phyloP scores from a whole-genome alignment of 495 filamentous ascomycete species.

The Penicillium daleae region DNA sequence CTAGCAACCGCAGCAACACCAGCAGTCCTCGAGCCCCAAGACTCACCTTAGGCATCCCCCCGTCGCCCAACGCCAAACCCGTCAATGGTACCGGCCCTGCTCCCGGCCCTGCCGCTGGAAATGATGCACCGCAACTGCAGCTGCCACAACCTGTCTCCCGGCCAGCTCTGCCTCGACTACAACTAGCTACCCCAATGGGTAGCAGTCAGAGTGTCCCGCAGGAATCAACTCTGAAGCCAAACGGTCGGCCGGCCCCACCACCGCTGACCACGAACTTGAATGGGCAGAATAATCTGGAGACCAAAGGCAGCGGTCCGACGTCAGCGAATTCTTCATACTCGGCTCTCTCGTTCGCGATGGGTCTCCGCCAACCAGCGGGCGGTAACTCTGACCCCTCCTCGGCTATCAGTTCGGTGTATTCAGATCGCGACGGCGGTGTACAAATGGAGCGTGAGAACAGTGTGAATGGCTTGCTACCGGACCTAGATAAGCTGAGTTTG shows the following conservation, averaged over 20 bases:
- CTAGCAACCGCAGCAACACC: constrained; percentile 66
- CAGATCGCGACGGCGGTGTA: constrained; percentile 67
- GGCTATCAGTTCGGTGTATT: constrained; percentile 82
- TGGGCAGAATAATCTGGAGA: constrained; percentile 74
- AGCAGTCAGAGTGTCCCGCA: constrained; percentile 66
- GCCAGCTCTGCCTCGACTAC: constrained; percentile 69
- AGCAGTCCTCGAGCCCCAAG: constrained; percentile 67
- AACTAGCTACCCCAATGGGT: constrained; percentile 84
- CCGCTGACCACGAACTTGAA: constrained; percentile 61
- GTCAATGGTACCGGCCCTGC: constrained; percentile 47
- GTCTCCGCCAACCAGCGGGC: constrained; percentile 59
- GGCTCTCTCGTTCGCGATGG: constrained; percentile 71
- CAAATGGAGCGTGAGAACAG: constrained; percentile 79
- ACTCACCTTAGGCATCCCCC: constrained; percentile 85
- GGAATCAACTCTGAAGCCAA: constrained; percentile 52
- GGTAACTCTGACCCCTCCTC: constrained; percentile 85
- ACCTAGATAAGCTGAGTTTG: constrained; percentile 72
- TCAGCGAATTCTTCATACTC: constrained; percentile 87
- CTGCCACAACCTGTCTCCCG: constrained; percentile 41
- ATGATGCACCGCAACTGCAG: constrained; percentile 16
- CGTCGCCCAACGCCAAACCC: constrained; percentile 77
- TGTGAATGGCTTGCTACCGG: constrained; percentile 64
- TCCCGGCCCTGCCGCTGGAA: constrained; percentile 25
- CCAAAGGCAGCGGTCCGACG: constrained; percentile 71
- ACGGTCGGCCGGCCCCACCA: constrained; percentile 56